Base-by-base conservation (phyloP, 768 basidiomycete species). In the Rhodosporidiobolus odoratus region DNA sequence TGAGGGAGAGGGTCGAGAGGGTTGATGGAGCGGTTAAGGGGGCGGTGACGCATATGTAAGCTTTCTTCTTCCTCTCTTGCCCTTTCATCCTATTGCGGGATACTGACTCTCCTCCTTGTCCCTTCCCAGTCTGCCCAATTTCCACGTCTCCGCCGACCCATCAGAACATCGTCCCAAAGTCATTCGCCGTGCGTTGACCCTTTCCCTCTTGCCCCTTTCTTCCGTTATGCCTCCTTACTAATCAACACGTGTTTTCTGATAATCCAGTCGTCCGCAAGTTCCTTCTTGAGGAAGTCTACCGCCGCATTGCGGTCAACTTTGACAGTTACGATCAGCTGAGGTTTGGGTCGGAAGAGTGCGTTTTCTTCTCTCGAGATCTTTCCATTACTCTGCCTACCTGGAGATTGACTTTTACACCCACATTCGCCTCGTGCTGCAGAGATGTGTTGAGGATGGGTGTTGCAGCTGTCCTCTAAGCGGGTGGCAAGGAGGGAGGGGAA, bases 211-310 rank as follows among this genome's bases (percentile, higher is more conserved):
- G 1, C 74, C 77, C 30, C 47, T 21, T 8, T 27, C 9, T n/a
- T 25, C 38, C 30, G 2, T 30, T n/a, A n/a, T 7, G 30, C 16
- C 52, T 53, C 48, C 21, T 15, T n/a, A 4, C 13, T 45, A 12
- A 12, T 45, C 23, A 12, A 13, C 43, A 13, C 43, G 43, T 45
- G 30, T 3, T 23, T 58, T 32, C 23, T 30, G 50, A 8, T 34
- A 12, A 65, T 83, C 60, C 84, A 82, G 79, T 30, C 66, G 27
- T 84, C 16, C 81, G 87, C 41, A 79, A 75, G 23, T 79, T 84
- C 60, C 79, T 88, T 32, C 83, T 88, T 47, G 87, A 88, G 75
- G 84, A 82, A n/a, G 75, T 89, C 1, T 88, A 88, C 77, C 83
- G 83, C 47, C 84, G 86, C 32, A 76, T 88, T 45, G 47, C 58